A percentile compares a stretch with the other conserved stretches of the same genome.
These are phyloP conservation scores for Aleurites moluccanus DNA, from an alignment of 441 rosid genomes.

Conservation along the genomic window DNA sequence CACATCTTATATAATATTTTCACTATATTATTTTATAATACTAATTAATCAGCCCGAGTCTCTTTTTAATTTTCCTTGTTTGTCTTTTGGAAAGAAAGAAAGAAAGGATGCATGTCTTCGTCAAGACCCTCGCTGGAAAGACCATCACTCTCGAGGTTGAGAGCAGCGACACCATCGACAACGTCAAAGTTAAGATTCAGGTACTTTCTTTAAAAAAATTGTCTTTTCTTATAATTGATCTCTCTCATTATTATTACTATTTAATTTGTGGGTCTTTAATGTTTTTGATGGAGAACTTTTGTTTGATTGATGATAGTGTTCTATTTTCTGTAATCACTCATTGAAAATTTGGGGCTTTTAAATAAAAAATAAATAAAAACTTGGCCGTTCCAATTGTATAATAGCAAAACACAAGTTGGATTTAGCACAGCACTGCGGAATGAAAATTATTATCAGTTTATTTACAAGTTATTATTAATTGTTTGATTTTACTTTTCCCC, in stretches of 20 bases:
- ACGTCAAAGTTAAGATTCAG: conserved; percentile 89
- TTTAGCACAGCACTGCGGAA: background rate
- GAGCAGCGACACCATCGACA: conserved; percentile 87
- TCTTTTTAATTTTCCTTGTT: too few species aligned
- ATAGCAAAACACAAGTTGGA: background rate
- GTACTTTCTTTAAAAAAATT: conserved; percentile 28
- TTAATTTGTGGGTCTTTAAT: background rate
- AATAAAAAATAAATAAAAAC: too few species aligned
- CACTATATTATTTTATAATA: too few species aligned
- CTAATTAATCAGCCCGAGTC: too few species aligned
- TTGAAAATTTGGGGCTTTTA: background rate
- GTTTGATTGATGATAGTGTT: background rate
- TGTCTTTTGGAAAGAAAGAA: too few species aligned
- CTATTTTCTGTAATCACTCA: background rate
- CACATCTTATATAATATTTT: too few species aligned
- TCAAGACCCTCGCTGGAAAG: conserved; percentile 82
- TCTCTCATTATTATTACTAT: too few species aligned
- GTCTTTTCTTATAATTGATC: too few species aligned
- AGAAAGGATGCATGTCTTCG: conserved; percentile 79
- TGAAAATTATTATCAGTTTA: too few species aligned
- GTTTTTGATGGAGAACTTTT: background rate
- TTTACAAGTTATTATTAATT: too few species aligned
- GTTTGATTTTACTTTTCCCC: too few species aligned
- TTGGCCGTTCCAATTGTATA: too few species aligned
- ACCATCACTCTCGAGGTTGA: conserved; percentile 76